Evolutionary conservation across 768 basidiomycete species (phyloP).

Genomic region (Rickenella mellea): DNA sequence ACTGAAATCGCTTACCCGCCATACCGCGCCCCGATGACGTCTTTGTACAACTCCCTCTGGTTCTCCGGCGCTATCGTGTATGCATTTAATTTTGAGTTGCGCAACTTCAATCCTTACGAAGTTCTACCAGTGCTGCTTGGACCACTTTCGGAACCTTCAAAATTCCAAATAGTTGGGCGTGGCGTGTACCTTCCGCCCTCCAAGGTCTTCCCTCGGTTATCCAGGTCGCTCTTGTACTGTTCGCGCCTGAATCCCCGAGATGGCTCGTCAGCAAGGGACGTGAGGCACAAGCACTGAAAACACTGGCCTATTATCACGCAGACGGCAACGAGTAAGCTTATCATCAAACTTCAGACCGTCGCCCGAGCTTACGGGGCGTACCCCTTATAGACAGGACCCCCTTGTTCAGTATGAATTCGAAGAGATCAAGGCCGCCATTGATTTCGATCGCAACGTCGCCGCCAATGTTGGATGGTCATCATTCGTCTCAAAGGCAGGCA

Average conservation of each 20-base stretch:
- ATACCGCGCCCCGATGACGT: constrained; percentile 35
- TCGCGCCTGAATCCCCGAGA: constrained; percentile 78
- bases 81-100: neutral
- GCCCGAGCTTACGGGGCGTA: constrained; percentile 21
- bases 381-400: constrained; percentile 31
- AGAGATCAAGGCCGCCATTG: constrained; percentile 54
- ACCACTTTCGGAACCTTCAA: constrained; percentile 35
- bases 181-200: constrained; percentile 33
- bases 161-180: constrained; percentile 27
- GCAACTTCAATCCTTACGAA: neutral
- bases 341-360: constrained; percentile 17
- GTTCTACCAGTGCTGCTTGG: constrained; percentile 18
- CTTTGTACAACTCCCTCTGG: constrained; percentile 36
- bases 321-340: constrained; percentile 51
- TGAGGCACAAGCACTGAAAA: constrained; percentile 55
- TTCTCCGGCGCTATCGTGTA: constrained; percentile 14
- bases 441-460: constrained; percentile 31
- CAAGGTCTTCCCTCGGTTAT: constrained; percentile 50
- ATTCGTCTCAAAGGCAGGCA: constrained; percentile 40
- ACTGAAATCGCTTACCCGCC: constrained; percentile 43
- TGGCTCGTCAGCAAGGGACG: constrained; percentile 72
- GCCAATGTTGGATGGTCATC: constrained; percentile 32
- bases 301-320: constrained; percentile 77
- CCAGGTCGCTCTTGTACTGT: constrained; percentile 57
- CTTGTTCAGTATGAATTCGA: constrained; percentile 52